phyloP scores from a whole-genome alignment of 257 asterid species.

The Echium plantagineum region DNA sequence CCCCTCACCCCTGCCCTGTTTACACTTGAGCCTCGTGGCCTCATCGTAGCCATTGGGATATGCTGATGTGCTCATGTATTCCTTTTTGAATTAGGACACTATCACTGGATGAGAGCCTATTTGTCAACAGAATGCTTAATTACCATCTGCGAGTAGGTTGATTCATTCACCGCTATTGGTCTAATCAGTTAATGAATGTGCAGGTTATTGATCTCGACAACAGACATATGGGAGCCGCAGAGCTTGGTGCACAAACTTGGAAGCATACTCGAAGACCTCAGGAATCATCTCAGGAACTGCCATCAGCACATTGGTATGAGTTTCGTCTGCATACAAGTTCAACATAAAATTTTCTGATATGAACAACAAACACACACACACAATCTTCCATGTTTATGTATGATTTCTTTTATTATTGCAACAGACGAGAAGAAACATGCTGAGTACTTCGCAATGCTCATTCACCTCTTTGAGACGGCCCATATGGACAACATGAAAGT shows the following conservation, averaged over 20 bases:
- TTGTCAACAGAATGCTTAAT: no score
- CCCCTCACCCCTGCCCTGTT: no score
- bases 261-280: constrained; percentile 45
- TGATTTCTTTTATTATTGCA: background rate
- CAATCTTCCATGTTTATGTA: background rate
- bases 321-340: background rate
- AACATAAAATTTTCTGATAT: background rate
- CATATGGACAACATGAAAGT: constrained; percentile 61
- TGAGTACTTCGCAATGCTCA: constrained; percentile 43
- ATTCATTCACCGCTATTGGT: no score
- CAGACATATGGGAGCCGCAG: constrained; percentile 71
- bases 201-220: constrained; percentile 35
- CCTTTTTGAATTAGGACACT: no score
- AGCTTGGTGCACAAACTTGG: constrained; percentile 44
- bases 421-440: constrained; percentile 48
- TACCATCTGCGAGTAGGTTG: no score
- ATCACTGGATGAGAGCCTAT: no score
- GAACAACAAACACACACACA: no score
- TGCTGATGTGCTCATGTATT: no score
- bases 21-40: no score
- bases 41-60: no score
- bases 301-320: constrained; percentile 36
- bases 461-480: constrained; percentile 36
- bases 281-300: constrained; percentile 38
- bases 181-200: background rate